A percentile compares a stretch with the other conserved stretches of the same genome.
Evolutionary conservation across 139 green algal genomes (phyloP).

Genomic region (Marvania coccoides): DNA sequence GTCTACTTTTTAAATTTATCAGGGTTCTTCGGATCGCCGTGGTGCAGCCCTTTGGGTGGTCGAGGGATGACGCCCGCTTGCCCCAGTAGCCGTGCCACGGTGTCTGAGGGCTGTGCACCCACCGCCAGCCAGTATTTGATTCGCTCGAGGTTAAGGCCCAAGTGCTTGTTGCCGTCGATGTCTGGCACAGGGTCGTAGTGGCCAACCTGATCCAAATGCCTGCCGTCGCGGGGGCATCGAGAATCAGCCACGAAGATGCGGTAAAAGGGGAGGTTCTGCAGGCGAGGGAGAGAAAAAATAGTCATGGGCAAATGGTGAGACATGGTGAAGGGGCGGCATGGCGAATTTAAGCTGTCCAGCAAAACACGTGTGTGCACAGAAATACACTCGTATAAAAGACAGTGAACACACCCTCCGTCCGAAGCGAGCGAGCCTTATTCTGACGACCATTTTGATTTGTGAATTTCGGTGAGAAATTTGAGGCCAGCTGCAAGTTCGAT

Average conservation of each 20-base stretch:
- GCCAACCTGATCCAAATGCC: slow-evolving; percentile 71
- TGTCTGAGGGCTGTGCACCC: slow-evolving; percentile 66
- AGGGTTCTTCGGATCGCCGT: slow-evolving; percentile 35
- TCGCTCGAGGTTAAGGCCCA: slow-evolving; percentile 67
- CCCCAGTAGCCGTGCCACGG: slow-evolving; percentile 61
- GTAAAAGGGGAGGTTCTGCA: slow-evolving; percentile 75
- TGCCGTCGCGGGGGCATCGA: slow-evolving; percentile 54
- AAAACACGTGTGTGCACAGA: neutral
- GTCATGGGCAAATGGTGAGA: neutral
- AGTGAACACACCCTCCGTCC: slow-evolving; percentile 36
- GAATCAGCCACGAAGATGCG: slow-evolving; percentile 72
- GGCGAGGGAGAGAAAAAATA: neutral
- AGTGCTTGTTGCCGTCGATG: slow-evolving; percentile 78
- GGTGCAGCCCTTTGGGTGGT: slow-evolving; percentile 24
- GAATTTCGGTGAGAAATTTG: too few species aligned
- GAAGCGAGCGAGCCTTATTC: slow-evolving; percentile 72
- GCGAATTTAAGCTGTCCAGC: neutral
- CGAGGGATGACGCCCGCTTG: slow-evolving; percentile 60
- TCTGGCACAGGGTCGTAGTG: slow-evolving; percentile 77
- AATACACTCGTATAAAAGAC: neutral
- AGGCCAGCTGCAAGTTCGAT: too few species aligned
- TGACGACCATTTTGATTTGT: slow-evolving; percentile 62
- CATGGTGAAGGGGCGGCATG: neutral
- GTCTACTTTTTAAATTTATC: slow-evolving; percentile 29
- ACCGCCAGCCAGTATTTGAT: slow-evolving; percentile 85